These are phyloP conservation scores for Furcasterigmium sp. DNA, from an alignment of 2,329 filamentous ascomycete species.

Conservation along the genomic window DNA sequence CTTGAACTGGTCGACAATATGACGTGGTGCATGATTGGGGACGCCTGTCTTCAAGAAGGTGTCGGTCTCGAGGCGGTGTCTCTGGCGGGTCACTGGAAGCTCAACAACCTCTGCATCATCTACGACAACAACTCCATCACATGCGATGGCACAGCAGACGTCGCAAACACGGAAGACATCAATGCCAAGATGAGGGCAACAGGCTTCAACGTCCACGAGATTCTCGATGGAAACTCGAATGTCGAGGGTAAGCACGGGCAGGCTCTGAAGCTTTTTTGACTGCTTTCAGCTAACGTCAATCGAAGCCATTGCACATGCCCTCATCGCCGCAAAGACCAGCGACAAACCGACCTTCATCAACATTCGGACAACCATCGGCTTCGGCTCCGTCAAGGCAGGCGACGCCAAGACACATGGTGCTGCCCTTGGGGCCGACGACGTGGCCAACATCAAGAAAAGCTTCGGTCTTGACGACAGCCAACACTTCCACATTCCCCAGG, in stretches of 20 bases:
- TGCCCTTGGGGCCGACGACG: constrained; percentile 48
- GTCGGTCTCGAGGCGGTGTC: constrained; percentile 52
- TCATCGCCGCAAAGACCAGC: constrained; percentile 35
- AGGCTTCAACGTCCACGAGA: constrained; percentile 50
- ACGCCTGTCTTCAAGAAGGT: constrained; percentile 55
- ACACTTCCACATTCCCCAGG: constrained; percentile 31
- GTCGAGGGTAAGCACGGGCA: constrained; percentile 23
- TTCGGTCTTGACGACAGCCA: constrained; percentile 28
- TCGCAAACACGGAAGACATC: constrained; percentile 49
- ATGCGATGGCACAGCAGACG: constrained; percentile 51
- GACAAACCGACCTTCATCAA: constrained; percentile 55
- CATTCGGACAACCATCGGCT: constrained; percentile 49
- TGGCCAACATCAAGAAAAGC: constrained; percentile 31
- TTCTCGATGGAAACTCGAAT: constrained; percentile 47
- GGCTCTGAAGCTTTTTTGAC: neutral
- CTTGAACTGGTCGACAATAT: constrained; percentile 43
- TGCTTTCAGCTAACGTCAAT: neutral
- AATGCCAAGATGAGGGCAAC: constrained; percentile 53
- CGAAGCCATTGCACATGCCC: constrained; percentile 32
- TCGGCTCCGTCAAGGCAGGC: constrained; percentile 42
- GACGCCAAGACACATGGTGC: constrained; percentile 53
- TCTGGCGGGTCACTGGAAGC: constrained; percentile 47
- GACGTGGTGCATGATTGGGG: constrained; percentile 53
- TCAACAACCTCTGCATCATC: constrained; percentile 52
- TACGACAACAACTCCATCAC: constrained; percentile 60